A percentile compares a stretch with the other conserved stretches of the same genome.
phyloP scores from a whole-genome alignment of 306 rosid genomes.

The Dryas alaskensis region DNA sequence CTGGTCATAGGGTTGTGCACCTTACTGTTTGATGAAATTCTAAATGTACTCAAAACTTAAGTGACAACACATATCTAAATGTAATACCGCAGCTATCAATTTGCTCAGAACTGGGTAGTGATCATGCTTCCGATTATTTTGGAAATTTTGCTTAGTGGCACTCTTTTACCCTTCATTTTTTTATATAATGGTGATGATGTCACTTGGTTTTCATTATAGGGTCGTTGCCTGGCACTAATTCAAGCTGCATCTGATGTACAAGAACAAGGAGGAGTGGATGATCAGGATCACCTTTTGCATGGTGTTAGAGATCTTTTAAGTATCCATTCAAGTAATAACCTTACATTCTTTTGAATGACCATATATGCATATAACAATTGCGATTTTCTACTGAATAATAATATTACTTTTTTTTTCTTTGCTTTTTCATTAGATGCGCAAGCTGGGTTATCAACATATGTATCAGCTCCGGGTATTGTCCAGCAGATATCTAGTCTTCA shows the following conservation, averaged over 20 bases:
- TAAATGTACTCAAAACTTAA: not conserved
- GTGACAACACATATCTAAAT: not conserved
- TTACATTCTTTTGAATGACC: conserved; percentile 6
- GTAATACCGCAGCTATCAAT: not conserved
- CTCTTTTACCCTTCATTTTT: not conserved
- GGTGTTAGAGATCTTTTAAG: conserved; percentile 92
- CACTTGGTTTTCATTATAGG: conserved; percentile 42
- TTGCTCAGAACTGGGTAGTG: not conserved
- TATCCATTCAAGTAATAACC: conserved; percentile 75
- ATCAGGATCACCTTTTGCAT: conserved; percentile 85
- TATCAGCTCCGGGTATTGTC: conserved; percentile 97
- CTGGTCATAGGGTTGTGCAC: not conserved
- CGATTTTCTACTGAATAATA: conserved; percentile 24
- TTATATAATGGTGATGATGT: conserved; percentile 1
- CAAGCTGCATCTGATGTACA: conserved; percentile 94
- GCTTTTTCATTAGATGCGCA: conserved; percentile 63
- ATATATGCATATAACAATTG: conserved; percentile 17
- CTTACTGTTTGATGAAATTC: not conserved
- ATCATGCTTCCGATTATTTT: not conserved
- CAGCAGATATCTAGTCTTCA: conserved; percentile 88
- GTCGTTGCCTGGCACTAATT: conserved; percentile 80
- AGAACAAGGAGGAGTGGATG: conserved; percentile 97
- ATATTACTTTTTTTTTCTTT: conserved; percentile 3
- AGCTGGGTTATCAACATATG: conserved; percentile 73
- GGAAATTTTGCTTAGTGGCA: conserved; percentile 6